These are phyloP conservation scores for Metschnikowia drakensbergensis DNA, from an alignment of 805 yeast genomes.

Conservation along the genomic window DNA sequence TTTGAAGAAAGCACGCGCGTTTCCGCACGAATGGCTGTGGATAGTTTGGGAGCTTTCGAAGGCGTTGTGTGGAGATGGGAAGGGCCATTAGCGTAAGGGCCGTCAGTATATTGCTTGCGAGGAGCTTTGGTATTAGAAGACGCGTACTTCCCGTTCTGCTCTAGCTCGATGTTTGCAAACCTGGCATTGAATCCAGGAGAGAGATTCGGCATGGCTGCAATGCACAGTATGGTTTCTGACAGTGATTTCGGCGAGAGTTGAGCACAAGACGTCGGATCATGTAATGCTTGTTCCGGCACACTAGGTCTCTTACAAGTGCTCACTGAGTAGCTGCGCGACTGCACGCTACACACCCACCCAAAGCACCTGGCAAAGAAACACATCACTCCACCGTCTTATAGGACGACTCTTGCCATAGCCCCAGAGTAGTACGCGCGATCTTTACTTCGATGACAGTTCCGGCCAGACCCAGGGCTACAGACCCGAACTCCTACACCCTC, in stretches of 20 bases:
- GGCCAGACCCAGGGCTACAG: conserved; percentile 5
- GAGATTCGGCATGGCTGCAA: conserved; percentile 11
- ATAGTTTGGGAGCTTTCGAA: conserved; percentile 16
- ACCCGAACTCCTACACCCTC: conserved; percentile 18
- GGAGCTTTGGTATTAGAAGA: conserved; percentile 3
- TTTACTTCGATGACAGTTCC: not conserved
- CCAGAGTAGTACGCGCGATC: no score
- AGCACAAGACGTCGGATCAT: conserved; percentile 3
- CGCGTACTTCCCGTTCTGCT: conserved; percentile 2
- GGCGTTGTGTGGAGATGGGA: conserved; percentile 21
- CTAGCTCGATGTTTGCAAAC: conserved; percentile 30
- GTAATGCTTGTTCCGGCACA: conserved; percentile 5
- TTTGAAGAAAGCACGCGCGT: conserved; percentile 8
- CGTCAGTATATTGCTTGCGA: conserved; percentile 12
- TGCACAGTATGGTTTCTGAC: not conserved
- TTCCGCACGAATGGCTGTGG: conserved; percentile 24
- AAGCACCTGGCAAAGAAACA: not conserved
- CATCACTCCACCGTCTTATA: no score
- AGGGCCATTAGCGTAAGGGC: conserved; percentile 9
- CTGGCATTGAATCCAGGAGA: conserved; percentile 29
- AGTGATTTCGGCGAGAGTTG: not conserved
- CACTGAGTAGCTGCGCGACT: conserved; percentile 4
- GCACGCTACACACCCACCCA: not conserved
- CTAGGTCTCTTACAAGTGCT: not conserved
- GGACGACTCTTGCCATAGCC: no score